Evolutionary conservation across 345 rosid species (phyloP).

Genomic region (Boechera divaricarpa): DNA sequence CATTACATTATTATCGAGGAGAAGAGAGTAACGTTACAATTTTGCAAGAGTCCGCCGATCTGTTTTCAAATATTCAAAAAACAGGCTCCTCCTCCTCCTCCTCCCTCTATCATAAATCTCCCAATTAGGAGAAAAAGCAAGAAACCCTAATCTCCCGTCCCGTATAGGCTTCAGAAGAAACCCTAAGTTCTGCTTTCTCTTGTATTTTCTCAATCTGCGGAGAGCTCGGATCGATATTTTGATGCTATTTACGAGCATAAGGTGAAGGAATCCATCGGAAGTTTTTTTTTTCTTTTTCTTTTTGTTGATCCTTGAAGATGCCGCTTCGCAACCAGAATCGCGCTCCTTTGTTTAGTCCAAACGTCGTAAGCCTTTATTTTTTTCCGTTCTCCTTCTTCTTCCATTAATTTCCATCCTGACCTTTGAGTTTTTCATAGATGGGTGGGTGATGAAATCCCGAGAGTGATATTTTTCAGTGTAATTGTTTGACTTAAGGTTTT

Average conservation of each 20-base stretch:
- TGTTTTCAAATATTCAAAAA: slow-evolving; percentile 40
- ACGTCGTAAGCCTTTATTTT: slow-evolving; percentile 19
- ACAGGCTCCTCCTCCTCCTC: slow-evolving; percentile 38
- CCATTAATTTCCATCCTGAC: not conserved
- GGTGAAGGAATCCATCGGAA: slow-evolving; percentile 18
- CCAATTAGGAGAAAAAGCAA: not conserved
- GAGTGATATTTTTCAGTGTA: not conserved
- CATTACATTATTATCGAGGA: slow-evolving; percentile 6
- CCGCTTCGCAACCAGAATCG: slow-evolving; percentile 43
- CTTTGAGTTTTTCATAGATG: not conserved
- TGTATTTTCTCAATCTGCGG: too few relatives aligned
- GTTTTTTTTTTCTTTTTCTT: not conserved
- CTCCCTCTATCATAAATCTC: slow-evolving; percentile 14
- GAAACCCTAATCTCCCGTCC: slow-evolving; percentile 27
- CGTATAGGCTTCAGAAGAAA: not conserved
- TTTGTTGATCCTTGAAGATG: slow-evolving; percentile 16
- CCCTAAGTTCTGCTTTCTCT: not conserved
- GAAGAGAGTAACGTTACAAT: slow-evolving; percentile 39
- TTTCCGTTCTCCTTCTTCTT: not conserved
- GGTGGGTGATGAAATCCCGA: not conserved
- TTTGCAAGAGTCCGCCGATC: slow-evolving; percentile 17
- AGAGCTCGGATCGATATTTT: not conserved
- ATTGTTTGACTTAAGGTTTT: not conserved
- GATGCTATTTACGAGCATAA: not conserved
- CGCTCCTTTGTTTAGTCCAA: slow-evolving; percentile 33